Percentiles rank a stretch among this genome's conserved stretches.
phyloP scores from a whole-genome alignment of 2,329 filamentous ascomycete genomes.

The Alternaria conjuncta region DNA sequence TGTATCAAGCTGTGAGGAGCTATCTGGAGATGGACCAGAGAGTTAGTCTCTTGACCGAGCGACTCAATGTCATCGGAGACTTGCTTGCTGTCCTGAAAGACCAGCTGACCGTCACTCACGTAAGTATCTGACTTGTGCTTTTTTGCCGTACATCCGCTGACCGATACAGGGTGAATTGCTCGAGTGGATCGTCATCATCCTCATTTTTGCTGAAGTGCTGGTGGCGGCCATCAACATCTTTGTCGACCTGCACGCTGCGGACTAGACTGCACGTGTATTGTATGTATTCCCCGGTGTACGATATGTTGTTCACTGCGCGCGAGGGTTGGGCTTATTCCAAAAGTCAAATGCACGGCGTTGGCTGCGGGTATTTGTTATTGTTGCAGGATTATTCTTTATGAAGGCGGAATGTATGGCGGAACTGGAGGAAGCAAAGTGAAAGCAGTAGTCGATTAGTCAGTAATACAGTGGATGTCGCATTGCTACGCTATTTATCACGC shows the following conservation, averaged over 20 bases:
- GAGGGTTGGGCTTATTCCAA: not conserved
- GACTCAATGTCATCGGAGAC: slow-evolving; percentile 92
- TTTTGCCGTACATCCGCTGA: slow-evolving; percentile 5
- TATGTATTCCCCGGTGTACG: slow-evolving; percentile 27
- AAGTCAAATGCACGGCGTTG: slow-evolving; percentile 12
- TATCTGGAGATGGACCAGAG: slow-evolving; percentile 99
- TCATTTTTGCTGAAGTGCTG: slow-evolving; percentile 94
- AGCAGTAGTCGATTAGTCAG: not conserved
- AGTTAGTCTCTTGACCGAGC: slow-evolving; percentile 85
- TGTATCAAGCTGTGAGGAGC: slow-evolving; percentile 92
- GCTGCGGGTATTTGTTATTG: slow-evolving; percentile 1
- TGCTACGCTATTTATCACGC: slow-evolving; percentile 4
- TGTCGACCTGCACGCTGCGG: slow-evolving; percentile 83
- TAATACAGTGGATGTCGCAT: slow-evolving; percentile 4
- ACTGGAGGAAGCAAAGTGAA: not conserved
- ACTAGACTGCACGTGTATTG: slow-evolving; percentile 48
- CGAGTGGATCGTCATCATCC: slow-evolving; percentile 77
- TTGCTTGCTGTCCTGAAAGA: slow-evolving; percentile 92
- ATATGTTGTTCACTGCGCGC: slow-evolving; percentile 15
- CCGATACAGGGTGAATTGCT: slow-evolving; percentile 53
- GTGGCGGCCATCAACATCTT: slow-evolving; percentile 94
- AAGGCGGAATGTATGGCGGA: not conserved
- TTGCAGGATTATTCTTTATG: not conserved
- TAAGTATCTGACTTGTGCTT: slow-evolving; percentile 22
- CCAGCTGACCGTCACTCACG: slow-evolving; percentile 82